These are phyloP conservation scores for Aspergillus caelatus DNA, from an alignment of 2,329 filamentous ascomycete species.

Conservation along the genomic window DNA sequence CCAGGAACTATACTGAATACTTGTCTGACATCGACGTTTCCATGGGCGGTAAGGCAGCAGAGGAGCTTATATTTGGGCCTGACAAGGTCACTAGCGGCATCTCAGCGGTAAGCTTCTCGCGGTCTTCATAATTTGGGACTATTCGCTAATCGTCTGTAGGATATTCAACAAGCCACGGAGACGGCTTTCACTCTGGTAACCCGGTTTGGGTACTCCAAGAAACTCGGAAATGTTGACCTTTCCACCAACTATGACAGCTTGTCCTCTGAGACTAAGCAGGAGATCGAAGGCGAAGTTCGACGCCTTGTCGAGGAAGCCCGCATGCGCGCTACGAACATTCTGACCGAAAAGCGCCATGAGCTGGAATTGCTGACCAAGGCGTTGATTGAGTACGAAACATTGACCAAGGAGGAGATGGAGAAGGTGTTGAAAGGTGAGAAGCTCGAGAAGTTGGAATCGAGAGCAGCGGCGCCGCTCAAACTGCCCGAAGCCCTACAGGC, in stretches of 20 bases:
- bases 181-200: constrained; percentile 88
- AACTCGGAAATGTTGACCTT: constrained; percentile 88
- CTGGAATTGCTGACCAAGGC: constrained; percentile 86
- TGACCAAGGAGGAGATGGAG: constrained; percentile 86
- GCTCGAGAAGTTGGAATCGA: constrained; percentile 67
- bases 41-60: constrained; percentile 83
- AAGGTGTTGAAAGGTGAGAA: constrained; percentile 87
- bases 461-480: constrained; percentile 61
- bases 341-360: constrained; percentile 77
- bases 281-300: constrained; percentile 88
- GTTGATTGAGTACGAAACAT: constrained; percentile 89
- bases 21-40: constrained; percentile 76
- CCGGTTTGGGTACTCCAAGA: constrained; percentile 82
- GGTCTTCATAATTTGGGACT: neutral
- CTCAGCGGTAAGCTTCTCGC: constrained; percentile 62
- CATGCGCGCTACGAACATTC: constrained; percentile 69
- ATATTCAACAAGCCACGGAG: constrained; percentile 79
- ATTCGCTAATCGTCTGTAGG: constrained; percentile 52
- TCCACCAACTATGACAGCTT: constrained; percentile 76
- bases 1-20: constrained; percentile 81
- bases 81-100: constrained; percentile 91
- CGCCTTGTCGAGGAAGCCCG: constrained; percentile 81
- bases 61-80: constrained; percentile 89
- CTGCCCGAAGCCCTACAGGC: constrained; percentile 59
- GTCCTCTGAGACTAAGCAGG: constrained; percentile 80